These are phyloP conservation scores for Penicillium thymicola DNA, from an alignment of 2,329 filamentous ascomycete genomes.

Conservation along the genomic window DNA sequence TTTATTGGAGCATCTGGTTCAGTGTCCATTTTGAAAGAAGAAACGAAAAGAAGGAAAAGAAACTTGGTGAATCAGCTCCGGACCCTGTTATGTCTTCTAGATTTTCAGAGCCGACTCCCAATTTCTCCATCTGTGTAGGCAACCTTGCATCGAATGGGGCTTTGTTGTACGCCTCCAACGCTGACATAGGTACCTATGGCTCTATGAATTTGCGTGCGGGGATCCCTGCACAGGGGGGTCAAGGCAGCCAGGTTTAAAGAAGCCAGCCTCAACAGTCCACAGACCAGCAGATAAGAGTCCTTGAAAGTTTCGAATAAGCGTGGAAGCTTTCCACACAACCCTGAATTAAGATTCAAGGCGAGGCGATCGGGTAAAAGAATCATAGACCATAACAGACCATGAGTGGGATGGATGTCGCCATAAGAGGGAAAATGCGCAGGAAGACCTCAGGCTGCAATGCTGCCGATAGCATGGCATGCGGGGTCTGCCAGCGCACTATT, in stretches of 20 bases:
- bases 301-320: neutral
- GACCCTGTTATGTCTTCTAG: neutral
- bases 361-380: neutral
- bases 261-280: neutral
- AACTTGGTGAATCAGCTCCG: neutral
- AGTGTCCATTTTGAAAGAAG: neutral
- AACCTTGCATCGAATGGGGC: neutral
- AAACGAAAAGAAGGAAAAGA: neutral
- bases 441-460: neutral
- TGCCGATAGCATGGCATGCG: neutral
- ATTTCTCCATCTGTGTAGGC: neutral
- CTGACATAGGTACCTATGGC: neutral
- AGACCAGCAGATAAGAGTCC: neutral
- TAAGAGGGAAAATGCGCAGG: neutral
- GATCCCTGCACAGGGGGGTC: neutral
- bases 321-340: neutral
- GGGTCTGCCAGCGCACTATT: neutral
- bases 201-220: neutral
- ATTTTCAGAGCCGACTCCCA: neutral
- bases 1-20: neutral
- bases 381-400: neutral
- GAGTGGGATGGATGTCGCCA: neutral
- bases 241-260: neutral
- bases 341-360: neutral
- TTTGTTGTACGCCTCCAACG: neutral